phyloP scores from a whole-genome alignment of 176 grass and related monocot genomes.

The Hordeum marinum region DNA sequence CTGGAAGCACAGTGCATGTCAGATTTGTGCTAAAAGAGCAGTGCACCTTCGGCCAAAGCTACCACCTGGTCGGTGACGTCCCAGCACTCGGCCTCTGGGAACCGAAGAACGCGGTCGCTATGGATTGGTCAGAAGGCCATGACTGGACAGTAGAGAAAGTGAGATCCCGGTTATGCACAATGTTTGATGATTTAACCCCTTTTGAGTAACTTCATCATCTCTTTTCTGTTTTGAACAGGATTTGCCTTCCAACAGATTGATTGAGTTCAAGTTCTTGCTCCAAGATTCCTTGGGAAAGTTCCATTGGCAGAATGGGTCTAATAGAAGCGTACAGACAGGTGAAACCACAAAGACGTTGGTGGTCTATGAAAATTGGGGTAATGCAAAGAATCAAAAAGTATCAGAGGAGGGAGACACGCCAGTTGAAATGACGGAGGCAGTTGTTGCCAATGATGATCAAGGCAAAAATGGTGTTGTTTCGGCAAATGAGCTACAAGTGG shows the following conservation, averaged over 20 bases:
- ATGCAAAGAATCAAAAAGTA: constrained; percentile 35
- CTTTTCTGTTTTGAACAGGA: constrained; percentile 42
- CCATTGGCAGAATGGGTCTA: constrained; percentile 63
- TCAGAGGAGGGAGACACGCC: constrained; percentile 11
- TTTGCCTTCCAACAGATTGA: constrained; percentile 33
- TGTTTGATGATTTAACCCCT: background rate
- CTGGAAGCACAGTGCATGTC: constrained; percentile 19
- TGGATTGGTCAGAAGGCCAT: constrained; percentile 57
- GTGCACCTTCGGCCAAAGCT: constrained; percentile 41
- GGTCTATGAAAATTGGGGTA: constrained; percentile 60
- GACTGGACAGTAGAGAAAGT: constrained; percentile 54
- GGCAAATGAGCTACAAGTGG: background rate
- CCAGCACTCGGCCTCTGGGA: constrained; percentile 63
- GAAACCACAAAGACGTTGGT: constrained; percentile 39
- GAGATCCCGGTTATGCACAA: constrained; percentile 5
- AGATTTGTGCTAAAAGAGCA: constrained; percentile 36
- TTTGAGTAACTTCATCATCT: background rate
- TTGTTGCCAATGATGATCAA: background rate
- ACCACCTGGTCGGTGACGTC: constrained; percentile 42
- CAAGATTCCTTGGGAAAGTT: constrained; percentile 34
- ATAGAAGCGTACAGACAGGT: constrained; percentile 48
- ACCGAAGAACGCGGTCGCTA: constrained; percentile 23
- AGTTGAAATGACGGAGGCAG: background rate
- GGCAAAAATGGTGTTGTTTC: background rate
- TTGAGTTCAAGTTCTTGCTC: constrained; percentile 86